Evolutionary conservation across 2,329 filamentous ascomycete species (phyloP).

Genomic region (Exophiala dermatitidis): DNA sequence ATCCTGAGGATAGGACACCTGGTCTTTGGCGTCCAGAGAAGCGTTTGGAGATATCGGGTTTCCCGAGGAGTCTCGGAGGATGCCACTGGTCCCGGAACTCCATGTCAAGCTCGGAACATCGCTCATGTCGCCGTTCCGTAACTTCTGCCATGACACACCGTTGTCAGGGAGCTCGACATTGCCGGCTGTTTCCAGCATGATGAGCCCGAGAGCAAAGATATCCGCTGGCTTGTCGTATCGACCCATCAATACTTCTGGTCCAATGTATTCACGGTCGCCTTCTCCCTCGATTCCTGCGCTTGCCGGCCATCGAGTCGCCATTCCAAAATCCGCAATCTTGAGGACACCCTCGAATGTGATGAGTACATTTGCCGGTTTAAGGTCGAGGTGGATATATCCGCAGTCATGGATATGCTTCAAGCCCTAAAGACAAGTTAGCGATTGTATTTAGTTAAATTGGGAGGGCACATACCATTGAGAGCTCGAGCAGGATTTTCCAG

Average conservation of each 20-base stretch:
- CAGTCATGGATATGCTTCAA: conserved; percentile 83
- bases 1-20: conserved; percentile 30
- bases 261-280: conserved; percentile 93
- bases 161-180: conserved; percentile 94
- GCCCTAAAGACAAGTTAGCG: conserved; percentile 53
- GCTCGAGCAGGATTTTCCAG: conserved; percentile 92
- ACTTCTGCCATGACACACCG: conserved; percentile 79
- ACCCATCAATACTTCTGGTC: conserved; percentile 81
- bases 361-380: conserved; percentile 60
- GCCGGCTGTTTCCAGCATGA: conserved; percentile 87
- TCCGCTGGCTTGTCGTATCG: conserved; percentile 86
- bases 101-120: conserved; percentile 83
- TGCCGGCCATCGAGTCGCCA: conserved; percentile 72
- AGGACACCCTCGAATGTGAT: conserved; percentile 60
- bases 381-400: conserved; percentile 66
- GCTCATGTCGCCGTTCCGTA: conserved; percentile 81
- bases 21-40: conserved; percentile 39
- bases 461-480: conserved; percentile 61
- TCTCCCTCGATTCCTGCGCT: conserved; percentile 74
- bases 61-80: conserved; percentile 67
- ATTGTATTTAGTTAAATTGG: neutral
- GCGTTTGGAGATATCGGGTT: conserved; percentile 49
- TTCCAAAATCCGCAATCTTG: conserved; percentile 61
- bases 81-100: conserved; percentile 60
- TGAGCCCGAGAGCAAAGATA: conserved; percentile 87